phyloP scores from a whole-genome alignment of 2,329 filamentous ascomycete species.

The Fusarium drepaniforme region DNA sequence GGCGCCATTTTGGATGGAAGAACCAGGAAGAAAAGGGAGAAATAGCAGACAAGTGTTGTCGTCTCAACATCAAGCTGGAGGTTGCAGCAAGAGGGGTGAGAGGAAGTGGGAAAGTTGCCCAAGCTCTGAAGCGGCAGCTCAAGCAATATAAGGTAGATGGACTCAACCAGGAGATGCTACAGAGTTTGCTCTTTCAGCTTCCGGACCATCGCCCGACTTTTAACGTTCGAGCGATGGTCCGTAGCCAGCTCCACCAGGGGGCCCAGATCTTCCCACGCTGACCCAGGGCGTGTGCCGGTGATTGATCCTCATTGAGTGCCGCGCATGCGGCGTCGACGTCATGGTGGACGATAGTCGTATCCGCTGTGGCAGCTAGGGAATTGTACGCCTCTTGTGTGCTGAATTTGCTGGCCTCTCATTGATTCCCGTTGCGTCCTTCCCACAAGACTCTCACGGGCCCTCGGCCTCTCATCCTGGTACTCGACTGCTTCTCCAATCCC shows the following conservation, averaged over 20 bases:
- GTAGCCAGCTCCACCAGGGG: conserved; percentile 33
- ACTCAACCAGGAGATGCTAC: conserved; percentile 17
- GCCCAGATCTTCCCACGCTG: conserved; percentile 39
- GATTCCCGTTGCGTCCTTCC: conserved; percentile 32
- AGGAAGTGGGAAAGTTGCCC: conserved; percentile 17
- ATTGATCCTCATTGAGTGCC: conserved; percentile 41
- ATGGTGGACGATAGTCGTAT: conserved; percentile 38
- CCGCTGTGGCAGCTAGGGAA: conserved; percentile 32
- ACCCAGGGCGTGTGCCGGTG: conserved; percentile 37
- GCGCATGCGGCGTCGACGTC: conserved; percentile 43
- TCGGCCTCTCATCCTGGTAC: conserved; percentile 29
- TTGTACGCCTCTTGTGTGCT: conserved; percentile 32
- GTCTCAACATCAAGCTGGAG: conserved; percentile 42
- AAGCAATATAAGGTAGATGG: conserved; percentile 35
- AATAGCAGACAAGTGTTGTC: conserved; percentile 43
- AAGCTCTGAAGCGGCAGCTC: conserved; percentile 21
- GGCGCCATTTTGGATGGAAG: conserved; percentile 68
- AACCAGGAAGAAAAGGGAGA: conserved; percentile 46
- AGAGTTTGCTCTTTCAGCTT: conserved; percentile 37
- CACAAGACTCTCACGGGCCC: conserved; percentile 28
- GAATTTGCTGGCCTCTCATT: conserved; percentile 35
- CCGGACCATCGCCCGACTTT: conserved; percentile 44
- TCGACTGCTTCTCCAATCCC: conserved; percentile 20
- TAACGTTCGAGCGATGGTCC: conserved; percentile 44
- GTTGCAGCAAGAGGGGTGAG: conserved; percentile 27